Conservation (phyloP, 2,329 filamentous ascomycete genomes). For the Alternaria angustiovoidea region DNA sequence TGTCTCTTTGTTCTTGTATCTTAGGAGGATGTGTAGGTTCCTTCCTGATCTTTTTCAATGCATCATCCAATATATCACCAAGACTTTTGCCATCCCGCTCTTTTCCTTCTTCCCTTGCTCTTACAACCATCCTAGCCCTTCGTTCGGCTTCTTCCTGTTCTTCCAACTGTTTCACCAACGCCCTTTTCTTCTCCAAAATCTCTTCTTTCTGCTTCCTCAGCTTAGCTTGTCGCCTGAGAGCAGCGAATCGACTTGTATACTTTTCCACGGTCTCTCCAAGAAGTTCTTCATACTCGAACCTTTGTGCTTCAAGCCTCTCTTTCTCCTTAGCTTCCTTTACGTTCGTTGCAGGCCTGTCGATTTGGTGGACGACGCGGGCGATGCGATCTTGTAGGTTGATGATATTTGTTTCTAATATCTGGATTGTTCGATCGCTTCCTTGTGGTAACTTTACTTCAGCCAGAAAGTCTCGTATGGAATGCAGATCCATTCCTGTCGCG, state of each 20-base stretch:
- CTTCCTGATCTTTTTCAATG: background rate
- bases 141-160: background rate
- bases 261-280: background rate
- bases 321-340: background rate
- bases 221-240: background rate
- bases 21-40: background rate
- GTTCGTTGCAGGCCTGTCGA: background rate
- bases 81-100: background rate
- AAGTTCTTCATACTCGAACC: background rate
- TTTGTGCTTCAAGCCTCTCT: background rate
- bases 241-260: background rate
- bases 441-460: background rate
- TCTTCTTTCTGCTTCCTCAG: conserved; percentile 4
- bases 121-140: background rate
- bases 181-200: background rate
- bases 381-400: background rate
- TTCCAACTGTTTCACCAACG: conserved; percentile 1
- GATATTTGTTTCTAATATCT: conserved; percentile 2
- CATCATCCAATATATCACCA: conserved; percentile 9
- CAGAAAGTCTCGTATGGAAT: background rate
- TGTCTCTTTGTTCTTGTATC: background rate
- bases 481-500: background rate
- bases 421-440: background rate
- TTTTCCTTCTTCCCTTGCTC: background rate
- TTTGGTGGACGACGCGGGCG: background rate